Evolutionary conservation across 176 grass and related monocot species (phyloP).

Genomic region (Paspalum notatum): DNA sequence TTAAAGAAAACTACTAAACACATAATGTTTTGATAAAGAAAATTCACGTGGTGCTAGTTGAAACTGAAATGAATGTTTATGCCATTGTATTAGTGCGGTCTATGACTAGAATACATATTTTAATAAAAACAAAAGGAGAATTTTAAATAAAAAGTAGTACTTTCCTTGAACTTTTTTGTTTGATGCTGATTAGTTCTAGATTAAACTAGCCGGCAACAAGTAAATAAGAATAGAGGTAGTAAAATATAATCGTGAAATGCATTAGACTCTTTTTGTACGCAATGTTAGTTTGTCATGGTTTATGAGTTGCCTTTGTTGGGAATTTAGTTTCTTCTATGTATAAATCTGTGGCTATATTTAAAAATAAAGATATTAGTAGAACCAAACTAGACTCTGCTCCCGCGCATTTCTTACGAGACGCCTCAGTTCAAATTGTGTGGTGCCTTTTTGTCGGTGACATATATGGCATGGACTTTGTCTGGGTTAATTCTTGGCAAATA

Average conservation of each 20-base stretch:
- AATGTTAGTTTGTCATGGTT: background rate
- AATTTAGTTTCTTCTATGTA: slow-evolving; percentile 11
- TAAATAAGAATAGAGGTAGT: no score
- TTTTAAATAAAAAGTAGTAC: no score
- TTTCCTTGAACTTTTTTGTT: no score
- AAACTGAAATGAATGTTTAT: no score
- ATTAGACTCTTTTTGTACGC: background rate
- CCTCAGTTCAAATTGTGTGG: background rate
- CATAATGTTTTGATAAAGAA: no score
- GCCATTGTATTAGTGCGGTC: no score
- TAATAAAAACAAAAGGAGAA: no score
- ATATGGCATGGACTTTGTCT: background rate
- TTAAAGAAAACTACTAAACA: no score
- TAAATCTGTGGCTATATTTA: background rate
- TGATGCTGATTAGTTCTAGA: no score
- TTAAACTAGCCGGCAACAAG: no score
- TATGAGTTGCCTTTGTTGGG: background rate
- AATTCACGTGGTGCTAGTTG: no score
- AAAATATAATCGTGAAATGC: background rate
- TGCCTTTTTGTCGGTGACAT: background rate
- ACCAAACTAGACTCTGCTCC: background rate
- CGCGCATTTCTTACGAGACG: background rate
- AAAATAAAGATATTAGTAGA: background rate
- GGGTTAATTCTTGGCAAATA: background rate
- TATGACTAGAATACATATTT: no score